These are phyloP conservation scores for Didymella arachidicola DNA, from an alignment of 2,329 filamentous ascomycete species.

Conservation along the genomic window DNA sequence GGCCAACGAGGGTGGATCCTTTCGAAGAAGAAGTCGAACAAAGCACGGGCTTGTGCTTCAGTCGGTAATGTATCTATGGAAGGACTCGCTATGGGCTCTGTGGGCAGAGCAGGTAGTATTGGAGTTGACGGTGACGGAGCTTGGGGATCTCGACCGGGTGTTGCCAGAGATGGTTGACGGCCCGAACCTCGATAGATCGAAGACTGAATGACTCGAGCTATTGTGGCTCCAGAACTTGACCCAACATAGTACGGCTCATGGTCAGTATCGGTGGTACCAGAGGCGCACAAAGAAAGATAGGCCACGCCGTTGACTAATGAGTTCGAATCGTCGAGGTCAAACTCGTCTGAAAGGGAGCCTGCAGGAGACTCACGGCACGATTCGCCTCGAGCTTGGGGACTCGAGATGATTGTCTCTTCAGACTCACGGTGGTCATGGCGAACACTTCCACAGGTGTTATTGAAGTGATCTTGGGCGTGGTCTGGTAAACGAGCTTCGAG, in stretches of 20 bases:
- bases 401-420: background rate
- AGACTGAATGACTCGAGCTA: slow-evolving; percentile 39
- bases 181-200: slow-evolving; percentile 31
- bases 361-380: slow-evolving; percentile 14
- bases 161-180: slow-evolving; percentile 5
- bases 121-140: no score
- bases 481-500: slow-evolving; percentile 37
- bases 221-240: slow-evolving; percentile 39
- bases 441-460: background rate
- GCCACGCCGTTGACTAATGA: slow-evolving; percentile 39
- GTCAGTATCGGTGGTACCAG: slow-evolving; percentile 34
- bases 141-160: background rate
- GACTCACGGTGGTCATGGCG: background rate
- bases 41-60: slow-evolving; percentile 25
- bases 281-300: slow-evolving; percentile 39
- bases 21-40: slow-evolving; percentile 39
- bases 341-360: slow-evolving; percentile 23
- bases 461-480: slow-evolving; percentile 37
- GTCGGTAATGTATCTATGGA: slow-evolving; percentile 21
- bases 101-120: background rate
- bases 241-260: slow-evolving; percentile 40
- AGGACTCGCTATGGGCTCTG: background rate
- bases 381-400: background rate
- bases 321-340: slow-evolving; percentile 32
- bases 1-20: slow-evolving; percentile 40